phyloP scores from a whole-genome alignment of 2,329 filamentous ascomycete species.

The Aureobasidium zeae region DNA sequence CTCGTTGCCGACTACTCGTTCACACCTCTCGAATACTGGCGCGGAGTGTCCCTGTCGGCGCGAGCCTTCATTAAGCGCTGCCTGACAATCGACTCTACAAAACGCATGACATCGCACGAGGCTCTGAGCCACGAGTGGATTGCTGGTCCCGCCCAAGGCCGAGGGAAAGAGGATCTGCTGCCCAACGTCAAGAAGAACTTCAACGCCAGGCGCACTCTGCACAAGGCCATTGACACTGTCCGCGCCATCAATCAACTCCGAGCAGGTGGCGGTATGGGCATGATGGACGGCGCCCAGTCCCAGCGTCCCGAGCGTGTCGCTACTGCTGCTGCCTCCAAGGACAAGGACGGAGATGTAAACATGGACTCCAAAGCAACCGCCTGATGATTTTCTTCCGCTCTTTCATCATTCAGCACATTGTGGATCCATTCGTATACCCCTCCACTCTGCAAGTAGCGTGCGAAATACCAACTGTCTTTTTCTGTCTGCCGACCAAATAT shows the following conservation, averaged over 20 bases:
- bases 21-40: slow-evolving; percentile 92
- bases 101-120: slow-evolving; percentile 85
- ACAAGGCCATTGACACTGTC: slow-evolving; percentile 60
- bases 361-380: slow-evolving; percentile 34
- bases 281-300: slow-evolving; percentile 53
- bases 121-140: slow-evolving; percentile 58
- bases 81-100: slow-evolving; percentile 77
- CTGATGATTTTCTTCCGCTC: no score
- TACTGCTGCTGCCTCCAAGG: slow-evolving; percentile 20
- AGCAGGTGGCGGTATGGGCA: slow-evolving; percentile 47
- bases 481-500: no score
- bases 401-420: no score
- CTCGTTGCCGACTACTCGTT: slow-evolving; percentile 94
- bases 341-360: slow-evolving; percentile 23
- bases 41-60: slow-evolving; percentile 71
- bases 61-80: slow-evolving; percentile 90
- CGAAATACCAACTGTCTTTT: no score
- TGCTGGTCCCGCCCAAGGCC: slow-evolving; percentile 44
- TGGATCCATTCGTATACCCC: no score
- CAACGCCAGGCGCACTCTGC: slow-evolving; percentile 55
- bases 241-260: slow-evolving; percentile 59
- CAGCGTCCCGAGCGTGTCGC: slow-evolving; percentile 40
- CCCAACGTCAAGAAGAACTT: slow-evolving; percentile 63
- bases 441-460: no score
- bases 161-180: slow-evolving; percentile 46